phyloP scores from a whole-genome alignment of 768 basidiomycete species.

The Termitomyces sp. region DNA sequence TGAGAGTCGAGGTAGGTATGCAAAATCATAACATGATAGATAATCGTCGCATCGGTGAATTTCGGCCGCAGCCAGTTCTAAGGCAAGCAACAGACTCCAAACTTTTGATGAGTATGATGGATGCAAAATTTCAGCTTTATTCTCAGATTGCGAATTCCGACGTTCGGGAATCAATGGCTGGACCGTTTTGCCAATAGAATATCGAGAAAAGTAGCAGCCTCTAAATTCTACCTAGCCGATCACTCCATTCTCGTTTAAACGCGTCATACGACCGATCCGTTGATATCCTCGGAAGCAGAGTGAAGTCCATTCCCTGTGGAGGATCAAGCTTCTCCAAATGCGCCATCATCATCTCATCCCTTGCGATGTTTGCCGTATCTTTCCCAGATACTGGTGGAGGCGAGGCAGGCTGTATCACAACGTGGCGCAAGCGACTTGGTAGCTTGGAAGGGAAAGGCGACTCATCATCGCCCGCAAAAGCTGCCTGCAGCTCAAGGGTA shows the following conservation, averaged over 20 bases:
- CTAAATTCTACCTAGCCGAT: constrained; percentile 15
- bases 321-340: constrained; percentile 20
- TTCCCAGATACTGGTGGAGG: constrained; percentile 13
- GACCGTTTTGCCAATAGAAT: not conserved
- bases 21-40: too few species aligned
- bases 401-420: constrained; percentile 28
- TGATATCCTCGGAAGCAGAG: constrained; percentile 9
- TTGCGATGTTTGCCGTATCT: constrained; percentile 13
- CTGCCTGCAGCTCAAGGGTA: constrained; percentile 36
- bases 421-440: constrained; percentile 20
- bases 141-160: too few species aligned
- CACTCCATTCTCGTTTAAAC: constrained; percentile 21
- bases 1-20: too few species aligned
- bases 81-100: too few species aligned
- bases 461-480: constrained; percentile 18
- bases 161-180: not conserved
- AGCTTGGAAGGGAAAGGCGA: constrained; percentile 23
- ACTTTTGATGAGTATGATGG: too few species aligned
- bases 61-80: too few species aligned
- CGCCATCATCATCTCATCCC: constrained; percentile 29
- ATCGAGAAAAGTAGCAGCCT: not conserved
- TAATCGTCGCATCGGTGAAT: too few species aligned
- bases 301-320: constrained; percentile 7
- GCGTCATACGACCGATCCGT: constrained; percentile 1
- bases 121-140: too few species aligned